phyloP scores from a whole-genome alignment of 306 rosid genomes.

The Psophocarpus tetragonolobus region DNA sequence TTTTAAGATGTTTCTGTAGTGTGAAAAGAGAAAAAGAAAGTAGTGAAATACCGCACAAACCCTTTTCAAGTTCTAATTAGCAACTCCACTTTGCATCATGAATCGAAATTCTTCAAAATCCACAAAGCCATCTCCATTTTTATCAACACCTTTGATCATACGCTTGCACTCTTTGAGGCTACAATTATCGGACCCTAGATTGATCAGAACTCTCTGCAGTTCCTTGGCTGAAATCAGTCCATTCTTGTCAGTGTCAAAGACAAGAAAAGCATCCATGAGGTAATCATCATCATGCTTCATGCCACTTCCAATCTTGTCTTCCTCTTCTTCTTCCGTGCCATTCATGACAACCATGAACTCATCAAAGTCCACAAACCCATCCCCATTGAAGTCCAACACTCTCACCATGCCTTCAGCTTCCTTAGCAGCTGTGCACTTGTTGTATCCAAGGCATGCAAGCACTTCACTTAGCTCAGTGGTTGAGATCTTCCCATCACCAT shows the following conservation, averaged over 20 bases:
- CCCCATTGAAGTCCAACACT: conserved; percentile 64
- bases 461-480: conserved; percentile 54
- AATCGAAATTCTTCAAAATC: conserved; percentile 67
- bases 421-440: conserved; percentile 37
- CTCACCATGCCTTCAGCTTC: conserved; percentile 67
- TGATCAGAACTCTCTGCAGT: conserved; percentile 50
- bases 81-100: conserved; percentile 56
- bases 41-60: conserved; percentile 3
- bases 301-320: background rate
- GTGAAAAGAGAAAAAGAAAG: background rate
- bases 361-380: conserved; percentile 68
- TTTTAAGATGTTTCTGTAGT: background rate
- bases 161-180: conserved; percentile 57
- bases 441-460: conserved; percentile 54
- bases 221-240: conserved; percentile 69
- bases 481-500: conserved; percentile 73
- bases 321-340: conserved; percentile 1
- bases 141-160: conserved; percentile 70
- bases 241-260: conserved; percentile 61
- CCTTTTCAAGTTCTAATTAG: conserved; percentile 7
- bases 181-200: conserved; percentile 56
- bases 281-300: conserved; percentile 23
- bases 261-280: conserved; percentile 68
- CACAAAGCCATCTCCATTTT: conserved; percentile 71
- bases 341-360: conserved; percentile 69